Base-by-base conservation (phyloP, 768 basidiomycete genomes). In the Tephrocybe sp. region DNA sequence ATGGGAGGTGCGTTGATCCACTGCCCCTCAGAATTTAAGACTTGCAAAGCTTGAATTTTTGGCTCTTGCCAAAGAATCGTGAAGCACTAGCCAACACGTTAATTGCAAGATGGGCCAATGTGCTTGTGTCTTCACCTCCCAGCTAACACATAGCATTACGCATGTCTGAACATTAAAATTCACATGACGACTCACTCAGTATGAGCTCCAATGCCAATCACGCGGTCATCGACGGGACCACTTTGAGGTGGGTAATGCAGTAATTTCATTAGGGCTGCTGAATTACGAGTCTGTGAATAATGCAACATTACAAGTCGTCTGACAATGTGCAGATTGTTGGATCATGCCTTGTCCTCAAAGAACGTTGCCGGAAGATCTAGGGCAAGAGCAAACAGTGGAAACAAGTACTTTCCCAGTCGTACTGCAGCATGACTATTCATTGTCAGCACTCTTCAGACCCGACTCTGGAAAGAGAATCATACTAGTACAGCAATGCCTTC, bases 1-100 rank as follows among this genome's bases (percentile, higher is more conserved):
- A 89, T 86, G 0, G 89, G 81, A 1, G 84, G 80, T 8, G 89
- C 92, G 57, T 89, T 72, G 44, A 97, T 82, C 94, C 94, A 97
- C 54, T 81, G 68, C 9, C 83, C 83, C 27, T 82, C 70, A 1
- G 83, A 65, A 69, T 96, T 96, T 47, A 87, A 73, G 9, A 96
- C 84, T 64, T 97, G 92, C 4, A 97, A 75, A 0, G 86, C 88
- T 58, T 84, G 84, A 12, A 87, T 79, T 1, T 66, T 79, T 0
- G 83, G 80, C 56, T 90, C 80, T 73, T 92, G 85, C 80, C 85
- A 89, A 1, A 97, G 77, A 30, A 96, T 87, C 0, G 89, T 91
- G 68, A 92, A 90, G 64, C 86, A 87, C 84, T 89, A 58, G 47
- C 58, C 15, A 46, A 49, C 21, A 30, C 31, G 21, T 27, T 43